Percentiles rank a stretch among this genome's conserved stretches.
These are phyloP conservation scores for Articulospora tetracladia DNA, from an alignment of 495 filamentous ascomycete species.

Conservation along the genomic window DNA sequence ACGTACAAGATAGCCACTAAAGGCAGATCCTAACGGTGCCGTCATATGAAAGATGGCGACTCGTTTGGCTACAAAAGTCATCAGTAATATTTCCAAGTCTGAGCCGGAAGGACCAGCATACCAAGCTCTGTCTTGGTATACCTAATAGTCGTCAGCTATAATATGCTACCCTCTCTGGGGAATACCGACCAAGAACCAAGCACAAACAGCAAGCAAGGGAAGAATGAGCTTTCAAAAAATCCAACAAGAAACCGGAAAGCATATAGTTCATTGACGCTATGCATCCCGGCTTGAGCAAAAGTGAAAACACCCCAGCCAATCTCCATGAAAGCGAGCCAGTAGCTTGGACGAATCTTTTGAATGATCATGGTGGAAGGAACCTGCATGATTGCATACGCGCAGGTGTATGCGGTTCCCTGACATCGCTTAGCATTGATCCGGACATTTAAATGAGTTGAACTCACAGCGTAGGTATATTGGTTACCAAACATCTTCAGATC, in stretches of 20 bases:
- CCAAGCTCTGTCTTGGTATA: neutral
- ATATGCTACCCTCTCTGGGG: too few species aligned
- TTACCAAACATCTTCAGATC: slow-evolving; percentile 53
- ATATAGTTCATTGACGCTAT: slow-evolving; percentile 47
- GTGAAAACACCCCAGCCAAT: neutral
- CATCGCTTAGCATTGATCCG: too few species aligned
- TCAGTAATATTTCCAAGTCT: neutral
- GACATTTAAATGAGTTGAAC: too few species aligned
- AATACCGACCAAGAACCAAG: neutral
- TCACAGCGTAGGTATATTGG: slow-evolving; percentile 44
- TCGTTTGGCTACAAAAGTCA: neutral
- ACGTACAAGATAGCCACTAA: slow-evolving; percentile 32
- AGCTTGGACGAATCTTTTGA: slow-evolving; percentile 48
- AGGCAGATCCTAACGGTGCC: slow-evolving; percentile 43
- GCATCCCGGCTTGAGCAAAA: slow-evolving; percentile 43
- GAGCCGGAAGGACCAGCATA: neutral
- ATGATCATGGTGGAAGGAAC: slow-evolving; percentile 46
- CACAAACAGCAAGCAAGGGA: neutral
- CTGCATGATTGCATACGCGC: slow-evolving; percentile 13
- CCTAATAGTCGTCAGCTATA: too few species aligned
- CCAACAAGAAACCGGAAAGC: slow-evolving; percentile 54
- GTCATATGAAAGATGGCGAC: neutral
- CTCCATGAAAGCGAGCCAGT: neutral
- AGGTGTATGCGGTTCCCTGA: slow-evolving; percentile 26
- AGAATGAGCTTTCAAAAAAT: neutral